These are phyloP conservation scores for Trichoderma semiorbis DNA, from an alignment of 2,329 filamentous ascomycete species.

Conservation along the genomic window DNA sequence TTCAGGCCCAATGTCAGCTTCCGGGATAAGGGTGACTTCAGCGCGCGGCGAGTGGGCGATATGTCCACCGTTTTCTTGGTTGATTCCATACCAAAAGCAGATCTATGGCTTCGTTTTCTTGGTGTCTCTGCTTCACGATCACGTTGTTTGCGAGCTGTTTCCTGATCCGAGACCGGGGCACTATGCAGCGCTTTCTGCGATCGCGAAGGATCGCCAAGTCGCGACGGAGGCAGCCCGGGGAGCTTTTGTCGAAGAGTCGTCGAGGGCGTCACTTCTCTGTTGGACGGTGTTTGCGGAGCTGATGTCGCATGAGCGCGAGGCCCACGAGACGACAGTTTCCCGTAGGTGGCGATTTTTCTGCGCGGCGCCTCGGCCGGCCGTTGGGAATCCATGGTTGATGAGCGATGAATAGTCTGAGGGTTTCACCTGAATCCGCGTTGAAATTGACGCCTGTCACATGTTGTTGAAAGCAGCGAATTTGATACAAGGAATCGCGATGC, in stretches of 20 bases:
- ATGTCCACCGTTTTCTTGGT: neutral
- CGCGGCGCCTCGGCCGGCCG: neutral
- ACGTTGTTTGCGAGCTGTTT: neutral
- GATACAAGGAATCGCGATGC: constrained; percentile 1
- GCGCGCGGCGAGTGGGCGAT: neutral
- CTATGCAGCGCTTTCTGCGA: neutral
- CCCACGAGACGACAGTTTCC: constrained; percentile 3
- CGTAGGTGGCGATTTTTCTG: constrained; percentile 9
- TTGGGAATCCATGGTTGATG: constrained; percentile 1
- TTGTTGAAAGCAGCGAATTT: neutral
- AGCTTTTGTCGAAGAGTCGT: neutral
- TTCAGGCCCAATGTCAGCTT: neutral
- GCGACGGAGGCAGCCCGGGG: neutral
- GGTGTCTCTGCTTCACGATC: neutral
- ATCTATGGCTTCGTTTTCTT: neutral
- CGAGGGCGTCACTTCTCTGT: neutral
- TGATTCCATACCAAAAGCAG: constrained; percentile 2
- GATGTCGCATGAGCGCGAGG: neutral
- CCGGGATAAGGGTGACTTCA: neutral
- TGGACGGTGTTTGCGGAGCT: neutral
- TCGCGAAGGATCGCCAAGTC: neutral
- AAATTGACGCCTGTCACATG: neutral
- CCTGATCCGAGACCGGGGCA: neutral
- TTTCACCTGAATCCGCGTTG: neutral
- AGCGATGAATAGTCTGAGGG: neutral